Base-by-base conservation (phyloP, 129 eudicot species). In the Lactuca saligna region DNA sequence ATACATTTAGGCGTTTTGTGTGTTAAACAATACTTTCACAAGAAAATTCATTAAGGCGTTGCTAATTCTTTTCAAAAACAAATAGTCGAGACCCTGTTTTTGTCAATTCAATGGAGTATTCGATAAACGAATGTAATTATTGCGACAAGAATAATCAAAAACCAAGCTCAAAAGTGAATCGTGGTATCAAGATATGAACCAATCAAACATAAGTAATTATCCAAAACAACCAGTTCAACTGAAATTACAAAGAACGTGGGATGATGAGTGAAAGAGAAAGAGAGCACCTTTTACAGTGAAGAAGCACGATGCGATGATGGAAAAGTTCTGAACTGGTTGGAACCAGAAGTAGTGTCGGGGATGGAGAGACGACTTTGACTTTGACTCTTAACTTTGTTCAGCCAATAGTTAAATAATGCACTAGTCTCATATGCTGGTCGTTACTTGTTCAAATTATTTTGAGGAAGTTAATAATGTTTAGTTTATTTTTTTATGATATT, bases 331-430 rank as follows among this genome's bases (percentile, higher is more conserved):
- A 33, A 5, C 17, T 25, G 11, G 48, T 61, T 38, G 33, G 33
- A 49, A 50, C 31, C 46, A 1, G 15, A 32, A 17, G 12, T 25
- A 34, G 6, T 2, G 29, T 25, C 31, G 70, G 25, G 16, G 57
- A 29, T 25, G 70, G 15, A 42, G 57, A 64, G 70, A 31, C 41
- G 70, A 65, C 70, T 14, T 65, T 65, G 70, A 65, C 37, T 65
- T 46, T 65, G n/a, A 46, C 50, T 37, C 25, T 39, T 38, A 0
- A 11, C n/a, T 46, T 46, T 2, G 12, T 58, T 4, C 17, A 58
- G 0, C 5, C 20, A 17, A 9, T 10, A 58, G 41, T 58, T 58
- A 58, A 32, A 32, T n/a, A 32, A 32, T n/a, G 33, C n/a, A 31
- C 48, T 3, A 1, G 2, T 42, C 0, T 42, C 48, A 1, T 42